Evolutionary conservation across 139 green algal species (phyloP).

Genomic region (Tetradesmus lagerheimii): DNA sequence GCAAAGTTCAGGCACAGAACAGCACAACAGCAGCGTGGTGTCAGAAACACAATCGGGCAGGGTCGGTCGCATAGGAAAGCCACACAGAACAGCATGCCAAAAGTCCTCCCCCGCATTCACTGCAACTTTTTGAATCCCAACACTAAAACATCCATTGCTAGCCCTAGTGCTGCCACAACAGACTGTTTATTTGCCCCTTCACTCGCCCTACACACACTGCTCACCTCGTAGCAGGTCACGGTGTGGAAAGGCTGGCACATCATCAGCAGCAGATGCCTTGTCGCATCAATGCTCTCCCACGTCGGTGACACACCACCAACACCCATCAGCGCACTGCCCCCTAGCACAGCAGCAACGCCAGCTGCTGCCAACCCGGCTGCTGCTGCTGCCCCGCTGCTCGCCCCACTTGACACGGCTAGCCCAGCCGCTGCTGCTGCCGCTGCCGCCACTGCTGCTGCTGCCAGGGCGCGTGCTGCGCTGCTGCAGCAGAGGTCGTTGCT

Average conservation of each 20-base stretch:
- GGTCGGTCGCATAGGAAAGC: too few relatives aligned
- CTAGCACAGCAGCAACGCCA: neutral
- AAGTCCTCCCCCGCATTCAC: too few relatives aligned
- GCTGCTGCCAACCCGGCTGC: neutral
- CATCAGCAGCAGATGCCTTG: slow-evolving; percentile 83
- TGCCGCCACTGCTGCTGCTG: slow-evolving; percentile 26
- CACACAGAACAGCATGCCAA: too few relatives aligned
- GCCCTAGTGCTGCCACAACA: too few relatives aligned
- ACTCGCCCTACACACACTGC: too few relatives aligned
- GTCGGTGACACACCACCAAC: slow-evolving; percentile 68
- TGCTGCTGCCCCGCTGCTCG: neutral
- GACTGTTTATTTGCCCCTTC: too few relatives aligned
- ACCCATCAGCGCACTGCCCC: slow-evolving; percentile 20
- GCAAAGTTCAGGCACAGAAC: too few relatives aligned
- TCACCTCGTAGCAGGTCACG: slow-evolving; percentile 69
- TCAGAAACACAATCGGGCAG: too few relatives aligned
- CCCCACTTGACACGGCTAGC: neutral
- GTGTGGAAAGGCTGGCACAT: slow-evolving; percentile 68
- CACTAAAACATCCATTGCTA: too few relatives aligned
- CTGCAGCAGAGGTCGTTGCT: neutral
- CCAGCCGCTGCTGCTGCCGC: slow-evolving; percentile 21
- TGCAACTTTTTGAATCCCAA: too few relatives aligned
- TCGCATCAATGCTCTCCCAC: slow-evolving; percentile 85
- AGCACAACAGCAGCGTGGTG: too few relatives aligned
- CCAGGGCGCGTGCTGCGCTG: neutral